Base-by-base conservation (phyloP, 176 grass and related monocot species). In the Oropetium thomaeum region DNA sequence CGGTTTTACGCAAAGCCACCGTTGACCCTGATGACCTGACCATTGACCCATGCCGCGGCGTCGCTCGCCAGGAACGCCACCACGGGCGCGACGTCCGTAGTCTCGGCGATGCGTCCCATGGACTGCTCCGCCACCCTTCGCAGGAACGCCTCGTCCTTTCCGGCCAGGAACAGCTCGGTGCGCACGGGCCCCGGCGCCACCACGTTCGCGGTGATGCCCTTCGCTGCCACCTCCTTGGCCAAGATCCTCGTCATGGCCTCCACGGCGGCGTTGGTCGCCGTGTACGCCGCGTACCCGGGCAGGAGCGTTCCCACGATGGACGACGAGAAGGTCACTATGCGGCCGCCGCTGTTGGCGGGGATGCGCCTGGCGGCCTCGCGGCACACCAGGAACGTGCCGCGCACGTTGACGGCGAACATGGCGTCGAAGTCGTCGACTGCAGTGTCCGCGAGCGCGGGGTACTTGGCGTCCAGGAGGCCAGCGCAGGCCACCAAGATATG, bases 381-480 rank as follows among this genome's bases (percentile, higher is more conserved):
- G 75, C 86, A 91, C 34, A 71, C 84, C 2, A 96, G 74, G 84
- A 96, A 92, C 10, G 61, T 67, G 1, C 87, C 89, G 19, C 93
- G 83, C 33, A 86, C 76, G 75, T 92, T 96, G 43, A 96, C 87
- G 1, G 58, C 53, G 65, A 92, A 68, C 80, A 80, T 84, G 8
- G 73, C 66, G 75, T 92, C 89, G 70, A 88, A 92, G 88, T 90
- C 87, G 29, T 96, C 89, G 28, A 90, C 45, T 7, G 87, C 2
- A 30, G 89, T 92, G 69, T 87, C 79, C 25, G 78, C 81, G 16
- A 90, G 78, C 22, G 84, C 20, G 1, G 87, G 84, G 75, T 86
- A 89, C 66, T 85, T 89, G 77, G 34, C 0, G 16, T 80, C 41
- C 31, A 84, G 30, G 58, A 96, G 45, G 7, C 87, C 93, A 1